Conservation (phyloP, 352 stramenopile genomes). For the Phytopythium oedochilum region DNA sequence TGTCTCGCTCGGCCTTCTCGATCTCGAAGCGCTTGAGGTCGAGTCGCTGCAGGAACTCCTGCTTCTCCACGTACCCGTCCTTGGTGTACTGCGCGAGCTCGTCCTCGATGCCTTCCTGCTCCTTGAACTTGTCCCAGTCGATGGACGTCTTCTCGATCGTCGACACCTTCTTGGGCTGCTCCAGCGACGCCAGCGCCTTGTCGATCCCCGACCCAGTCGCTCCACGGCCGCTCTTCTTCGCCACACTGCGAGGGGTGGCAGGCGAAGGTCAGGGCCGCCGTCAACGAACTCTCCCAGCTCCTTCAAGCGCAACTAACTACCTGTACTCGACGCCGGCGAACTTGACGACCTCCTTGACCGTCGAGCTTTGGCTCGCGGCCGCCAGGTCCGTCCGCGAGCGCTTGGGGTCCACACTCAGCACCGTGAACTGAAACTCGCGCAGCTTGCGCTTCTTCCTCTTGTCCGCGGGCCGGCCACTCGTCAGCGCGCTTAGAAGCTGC, state of each 20-base stretch:
- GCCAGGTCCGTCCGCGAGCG: constrained; percentile 43
- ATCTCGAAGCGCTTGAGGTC: constrained; percentile 88
- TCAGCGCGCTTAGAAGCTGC: constrained; percentile 49
- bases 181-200: constrained; percentile 79
- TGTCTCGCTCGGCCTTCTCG: constrained; percentile 84
- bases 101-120: constrained; percentile 88
- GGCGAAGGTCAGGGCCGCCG: no score
- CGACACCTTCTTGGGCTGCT: constrained; percentile 89
- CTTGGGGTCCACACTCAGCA: constrained; percentile 68
- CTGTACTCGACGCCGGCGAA: constrained; percentile 85
- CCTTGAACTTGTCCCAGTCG: constrained; percentile 96
- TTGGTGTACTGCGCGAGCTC: constrained; percentile 92
- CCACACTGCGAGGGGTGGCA: constrained; percentile 11
- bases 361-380: constrained; percentile 14
- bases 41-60: constrained; percentile 92
- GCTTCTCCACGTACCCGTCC: constrained; percentile 94
- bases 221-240: constrained; percentile 4
- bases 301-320: constrained; percentile 16
- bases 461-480: constrained; percentile 21
- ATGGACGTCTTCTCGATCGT: constrained; percentile 94
- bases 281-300: no score
- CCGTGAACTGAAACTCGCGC: constrained; percentile 60
- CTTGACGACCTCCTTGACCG: constrained; percentile 67
- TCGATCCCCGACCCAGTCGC: constrained; percentile 54
- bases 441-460: constrained; percentile 57